phyloP scores from a whole-genome alignment of 352 stramenopile genomes.

The Blastocystis sp. region DNA sequence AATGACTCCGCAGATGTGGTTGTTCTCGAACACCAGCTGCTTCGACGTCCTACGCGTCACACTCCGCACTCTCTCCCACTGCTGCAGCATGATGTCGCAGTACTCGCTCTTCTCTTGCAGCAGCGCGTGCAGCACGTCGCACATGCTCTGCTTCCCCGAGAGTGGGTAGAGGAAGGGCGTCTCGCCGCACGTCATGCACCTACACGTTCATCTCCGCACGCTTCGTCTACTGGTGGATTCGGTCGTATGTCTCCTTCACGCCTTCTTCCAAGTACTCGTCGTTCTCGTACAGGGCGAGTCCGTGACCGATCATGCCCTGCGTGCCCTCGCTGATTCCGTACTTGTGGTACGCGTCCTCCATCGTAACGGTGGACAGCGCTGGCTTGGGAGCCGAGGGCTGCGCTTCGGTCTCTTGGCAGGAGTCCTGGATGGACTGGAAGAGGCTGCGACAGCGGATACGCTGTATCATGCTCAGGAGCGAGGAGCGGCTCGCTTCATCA shows the following conservation, averaged over 20 bases:
- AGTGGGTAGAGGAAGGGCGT: conserved; percentile 51
- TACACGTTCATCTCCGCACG: neutral
- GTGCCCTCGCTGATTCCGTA: conserved; percentile 96
- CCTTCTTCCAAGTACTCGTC: conserved; percentile 84
- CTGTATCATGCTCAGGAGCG: conserved; percentile 98
- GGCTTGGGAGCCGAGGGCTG: conserved; percentile 79
- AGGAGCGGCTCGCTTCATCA: conserved; percentile 91
- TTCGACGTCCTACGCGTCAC: conserved; percentile 45
- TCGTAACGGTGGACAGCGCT: conserved; percentile 83
- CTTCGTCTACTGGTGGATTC: neutral
- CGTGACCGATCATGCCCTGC: conserved; percentile 98
- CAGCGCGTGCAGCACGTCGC: conserved; percentile 6
- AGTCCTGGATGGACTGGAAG: conserved; percentile 80
- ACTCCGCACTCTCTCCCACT: neutral
- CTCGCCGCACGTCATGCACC: conserved; percentile 6
- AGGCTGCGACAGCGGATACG: conserved; percentile 98
- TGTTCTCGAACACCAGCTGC: conserved; percentile 79
- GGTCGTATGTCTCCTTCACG: conserved; percentile 88
- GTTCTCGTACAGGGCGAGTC: conserved; percentile 90
- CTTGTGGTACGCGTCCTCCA: conserved; percentile 95
- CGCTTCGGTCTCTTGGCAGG: conserved; percentile 81
- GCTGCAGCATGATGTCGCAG: conserved; percentile 51
- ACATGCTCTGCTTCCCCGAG: conserved; percentile 40
- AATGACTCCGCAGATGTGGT: conserved; percentile 89
- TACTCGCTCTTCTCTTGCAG: neutral